A percentile compares a stretch with the other conserved stretches of the same genome.
Evolutionary conservation across 1,284 basidiomycete species (phyloP).

Genomic region (Boletus holoroseus): DNA sequence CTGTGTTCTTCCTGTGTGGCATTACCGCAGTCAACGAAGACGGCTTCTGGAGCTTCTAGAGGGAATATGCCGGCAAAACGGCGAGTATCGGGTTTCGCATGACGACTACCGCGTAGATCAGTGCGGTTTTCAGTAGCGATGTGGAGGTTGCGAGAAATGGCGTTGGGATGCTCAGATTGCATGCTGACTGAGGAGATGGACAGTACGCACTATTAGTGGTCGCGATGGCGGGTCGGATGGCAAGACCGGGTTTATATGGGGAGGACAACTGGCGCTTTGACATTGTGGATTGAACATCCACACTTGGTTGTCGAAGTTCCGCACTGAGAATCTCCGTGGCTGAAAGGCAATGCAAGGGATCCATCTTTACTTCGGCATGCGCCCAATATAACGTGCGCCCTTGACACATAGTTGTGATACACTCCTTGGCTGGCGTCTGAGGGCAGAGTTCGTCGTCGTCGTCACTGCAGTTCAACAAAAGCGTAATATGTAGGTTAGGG

Average conservation of each 20-base stretch:
- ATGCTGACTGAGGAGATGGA: conserved; percentile 10
- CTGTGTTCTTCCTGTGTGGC: conserved; percentile 11
- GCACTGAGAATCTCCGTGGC: conserved; percentile 15
- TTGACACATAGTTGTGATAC: neutral
- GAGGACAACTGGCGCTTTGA: conserved; percentile 22
- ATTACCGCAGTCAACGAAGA: conserved; percentile 8
- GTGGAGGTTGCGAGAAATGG: conserved; percentile 7
- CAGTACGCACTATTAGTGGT: conserved; percentile 6
- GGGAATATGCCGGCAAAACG: conserved; percentile 27
- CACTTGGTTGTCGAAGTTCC: conserved; percentile 22
- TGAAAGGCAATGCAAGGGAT: conserved; percentile 11
- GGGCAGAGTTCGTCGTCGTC: neutral
- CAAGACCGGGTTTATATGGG: conserved; percentile 20
- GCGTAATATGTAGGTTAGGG: conserved; percentile 4
- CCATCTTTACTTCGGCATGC: conserved; percentile 3
- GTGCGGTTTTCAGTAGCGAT: neutral
- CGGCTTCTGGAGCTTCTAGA: conserved; percentile 4
- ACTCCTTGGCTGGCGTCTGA: neutral
- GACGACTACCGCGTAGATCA: conserved; percentile 2
- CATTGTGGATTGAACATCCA: conserved; percentile 23
- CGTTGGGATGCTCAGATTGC: conserved; percentile 7
- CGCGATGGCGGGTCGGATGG: neutral
- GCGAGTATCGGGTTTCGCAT: conserved; percentile 22
- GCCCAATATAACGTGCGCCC: neutral
- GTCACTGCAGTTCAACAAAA: neutral